phyloP scores from a whole-genome alignment of 2,329 filamentous ascomycete genomes.

The Delphinella strobiligena region DNA sequence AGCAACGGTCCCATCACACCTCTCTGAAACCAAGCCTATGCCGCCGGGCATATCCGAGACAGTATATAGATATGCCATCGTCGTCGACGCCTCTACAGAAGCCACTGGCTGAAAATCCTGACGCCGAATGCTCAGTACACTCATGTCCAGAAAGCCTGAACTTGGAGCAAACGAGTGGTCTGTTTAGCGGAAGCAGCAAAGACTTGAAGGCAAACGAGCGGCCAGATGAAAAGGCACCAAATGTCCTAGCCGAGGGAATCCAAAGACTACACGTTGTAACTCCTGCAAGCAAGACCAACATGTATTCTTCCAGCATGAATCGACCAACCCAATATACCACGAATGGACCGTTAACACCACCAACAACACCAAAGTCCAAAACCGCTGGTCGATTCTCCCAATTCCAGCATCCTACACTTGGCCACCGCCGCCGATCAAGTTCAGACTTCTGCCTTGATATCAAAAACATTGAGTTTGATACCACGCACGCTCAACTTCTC shows the following conservation, averaged over 20 bases:
- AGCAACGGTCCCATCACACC: too few relatives aligned
- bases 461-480: slow-evolving; percentile 15
- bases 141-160: too few relatives aligned
- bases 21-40: too few relatives aligned
- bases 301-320: neutral
- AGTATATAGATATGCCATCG: too few relatives aligned
- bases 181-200: too few relatives aligned
- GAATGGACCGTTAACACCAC: slow-evolving; percentile 5
- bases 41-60: too few relatives aligned
- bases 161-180: too few relatives aligned
- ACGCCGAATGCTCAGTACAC: too few relatives aligned
- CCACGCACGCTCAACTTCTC: slow-evolving; percentile 19
- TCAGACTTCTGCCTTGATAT: slow-evolving; percentile 13
- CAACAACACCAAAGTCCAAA: slow-evolving; percentile 2
- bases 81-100: too few relatives aligned
- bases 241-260: neutral
- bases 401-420: neutral
- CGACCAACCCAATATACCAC: neutral
- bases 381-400: slow-evolving; percentile 1
- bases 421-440: neutral
- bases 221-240: neutral
- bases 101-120: too few relatives aligned
- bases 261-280: neutral
- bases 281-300: neutral
- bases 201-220: too few relatives aligned